Base-by-base conservation (phyloP, 169 alveolate genomes). In the Cryptosporidium baileyi region DNA sequence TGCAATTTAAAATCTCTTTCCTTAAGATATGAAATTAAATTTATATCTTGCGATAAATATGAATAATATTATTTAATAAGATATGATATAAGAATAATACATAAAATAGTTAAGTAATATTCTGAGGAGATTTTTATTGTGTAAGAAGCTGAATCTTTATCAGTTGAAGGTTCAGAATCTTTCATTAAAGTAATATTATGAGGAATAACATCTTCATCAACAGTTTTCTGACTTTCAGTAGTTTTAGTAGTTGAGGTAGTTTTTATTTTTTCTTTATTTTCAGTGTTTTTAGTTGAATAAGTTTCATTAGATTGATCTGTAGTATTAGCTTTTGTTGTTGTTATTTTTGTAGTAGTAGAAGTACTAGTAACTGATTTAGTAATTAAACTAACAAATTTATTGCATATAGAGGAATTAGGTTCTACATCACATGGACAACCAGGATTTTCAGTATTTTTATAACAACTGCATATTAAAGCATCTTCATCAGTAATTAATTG, bases 381-480 rank as follows among this genome's bases (percentile, higher is more conserved):
- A n/a, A 74, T 57, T 22, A 51, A 13, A 5, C 41, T 47, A 15
- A 17, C 54, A 47, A 74, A 74, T 61, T 74, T 74, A 13, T 22
- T 26, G 24, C 85, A 74, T 17, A 57, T 74, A 40, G 74, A 9
- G 26, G 85, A 74, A 15, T 54, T 54, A 26, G 85, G 74, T 6
- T 74, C 49, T 11, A 57, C 57, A 57, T 74, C 74, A 24, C 85
- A 74, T 17, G 85, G 85, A 19, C 85, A 74, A 17, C 85, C 85
- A 2, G 85, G 85, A 57, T 74, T 74, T 34, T 74, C 36, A 59
- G n/a, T 8, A 30, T 74, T 74, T n/a, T 30, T 74, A 60, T 54
- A 74, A 30, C 85, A 74, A 32, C 85, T 74, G 13, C 85, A 74
- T 32, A 74, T 74, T 24, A 74, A 61, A 6, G 65, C 85, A 36